phyloP scores from a whole-genome alignment of 2,329 filamentous ascomycete genomes.

The Bimuria novae-zelandiae region DNA sequence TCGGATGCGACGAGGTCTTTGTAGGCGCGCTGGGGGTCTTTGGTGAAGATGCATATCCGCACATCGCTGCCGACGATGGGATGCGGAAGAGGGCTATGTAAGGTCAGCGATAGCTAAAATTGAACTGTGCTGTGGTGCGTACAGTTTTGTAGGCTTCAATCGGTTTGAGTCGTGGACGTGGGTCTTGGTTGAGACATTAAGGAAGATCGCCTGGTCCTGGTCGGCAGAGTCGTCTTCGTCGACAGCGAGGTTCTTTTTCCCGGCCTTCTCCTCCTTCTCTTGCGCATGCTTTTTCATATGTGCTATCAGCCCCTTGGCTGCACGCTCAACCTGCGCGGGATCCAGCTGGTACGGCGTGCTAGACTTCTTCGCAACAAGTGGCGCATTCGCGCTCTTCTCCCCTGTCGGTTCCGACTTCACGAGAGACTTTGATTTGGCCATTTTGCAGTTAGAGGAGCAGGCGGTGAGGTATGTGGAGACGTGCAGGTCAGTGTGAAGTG shows the following conservation, averaged over 20 bases:
- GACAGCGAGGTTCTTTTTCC: constrained; percentile 59
- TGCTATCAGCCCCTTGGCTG: constrained; percentile 62
- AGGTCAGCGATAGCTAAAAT: not conserved
- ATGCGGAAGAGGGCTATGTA: constrained; percentile 66
- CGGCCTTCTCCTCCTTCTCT: constrained; percentile 53
- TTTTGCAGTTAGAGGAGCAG: constrained; percentile 14
- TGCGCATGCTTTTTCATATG: constrained; percentile 59
- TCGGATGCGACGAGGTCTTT: constrained; percentile 83
- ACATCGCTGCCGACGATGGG: constrained; percentile 68
- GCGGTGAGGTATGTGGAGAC: not conserved
- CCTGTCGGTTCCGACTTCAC: constrained; percentile 21
- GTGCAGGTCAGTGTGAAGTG: not conserved
- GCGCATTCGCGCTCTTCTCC: constrained; percentile 36
- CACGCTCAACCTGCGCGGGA: constrained; percentile 59
- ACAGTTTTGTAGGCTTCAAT: constrained; percentile 83
- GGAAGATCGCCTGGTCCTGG: constrained; percentile 62
- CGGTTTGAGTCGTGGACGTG: constrained; percentile 73
- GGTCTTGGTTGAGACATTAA: constrained; percentile 67
- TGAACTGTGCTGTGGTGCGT: constrained; percentile 12
- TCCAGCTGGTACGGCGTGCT: constrained; percentile 51
- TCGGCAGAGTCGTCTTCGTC: constrained; percentile 52
- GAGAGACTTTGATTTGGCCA: constrained; percentile 38
- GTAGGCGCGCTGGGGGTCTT: constrained; percentile 80
- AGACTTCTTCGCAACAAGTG: constrained; percentile 42
- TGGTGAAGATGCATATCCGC: constrained; percentile 84